Base-by-base conservation (phyloP, 805 yeast species). In the Hanseniaspora thailandica region DNA sequence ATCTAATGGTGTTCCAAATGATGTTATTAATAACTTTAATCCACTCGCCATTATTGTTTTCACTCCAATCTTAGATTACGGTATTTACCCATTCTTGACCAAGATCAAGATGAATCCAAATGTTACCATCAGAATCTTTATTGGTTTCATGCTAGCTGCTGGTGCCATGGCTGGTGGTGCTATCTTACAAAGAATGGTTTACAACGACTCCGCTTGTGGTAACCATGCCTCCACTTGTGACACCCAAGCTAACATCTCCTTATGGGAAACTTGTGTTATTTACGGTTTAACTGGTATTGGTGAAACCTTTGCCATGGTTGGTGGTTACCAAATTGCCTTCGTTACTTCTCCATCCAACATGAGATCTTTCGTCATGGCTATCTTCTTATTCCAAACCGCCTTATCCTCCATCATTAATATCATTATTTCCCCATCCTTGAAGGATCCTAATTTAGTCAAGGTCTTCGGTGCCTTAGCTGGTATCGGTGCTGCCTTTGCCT, bases 271-370 rank as follows among this genome's bases (percentile, higher is more conserved):
- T 43, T 71, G 59, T 45, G 44, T 57, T 17, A 83, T 87, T 4
- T 85, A 84, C 66, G 74, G 82, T 41, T 69, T 85, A 57, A 79
- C 82, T 66, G 90, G 85, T 12, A 64, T 82, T 52, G 78, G 88
- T 17, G 94, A 85, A 67, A 84, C 84, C 58, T 76, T 85, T 60
- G 88, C 89, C 31, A 81, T 85, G 51, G 77, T 84, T 60, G 84
- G 93, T 22, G 93, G 90, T 60, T 76, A 82, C 60, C 93, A 85
- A 69, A 84, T 82, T 63, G 94, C 94, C 19, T 85, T 82, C 69
- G 80, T 88, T 26, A 82, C 84, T 70, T 90, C 93, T 5, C 93
- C 93, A 40, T 74, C 73, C 8, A 69, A 75, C 39, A 69, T 70
- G 72, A 71, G 69, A 56, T 67, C 72, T 19, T 64, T 71, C 40